A percentile compares a stretch with the other conserved stretches of the same genome.
Conservation (phyloP, 768 basidiomycete species). For the Leucocoprinus sp. region DNA sequence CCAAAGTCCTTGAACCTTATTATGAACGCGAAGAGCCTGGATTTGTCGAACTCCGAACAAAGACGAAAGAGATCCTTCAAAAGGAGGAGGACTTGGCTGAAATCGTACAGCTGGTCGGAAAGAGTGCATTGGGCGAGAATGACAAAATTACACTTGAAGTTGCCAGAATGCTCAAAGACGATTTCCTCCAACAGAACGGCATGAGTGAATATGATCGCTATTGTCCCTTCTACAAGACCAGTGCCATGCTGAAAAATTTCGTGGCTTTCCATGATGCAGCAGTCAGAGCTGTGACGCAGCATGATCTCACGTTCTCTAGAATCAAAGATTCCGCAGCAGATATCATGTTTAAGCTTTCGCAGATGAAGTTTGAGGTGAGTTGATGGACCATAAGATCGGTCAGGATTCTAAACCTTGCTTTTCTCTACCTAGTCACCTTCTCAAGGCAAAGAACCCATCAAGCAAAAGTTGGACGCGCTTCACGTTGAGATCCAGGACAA, state of each 20-base stretch:
- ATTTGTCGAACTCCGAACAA: slow-evolving; percentile 89
- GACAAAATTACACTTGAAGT: slow-evolving; percentile 99
- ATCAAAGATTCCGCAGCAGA: slow-evolving; percentile 84
- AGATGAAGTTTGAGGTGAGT: slow-evolving; percentile 96
- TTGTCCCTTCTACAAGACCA: slow-evolving; percentile 99
- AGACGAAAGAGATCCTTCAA: slow-evolving; percentile 94
- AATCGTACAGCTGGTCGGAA: slow-evolving; percentile 99
- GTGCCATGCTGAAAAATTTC: slow-evolving; percentile 90
- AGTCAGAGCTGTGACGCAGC: slow-evolving; percentile 73
- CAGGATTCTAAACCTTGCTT: background rate
- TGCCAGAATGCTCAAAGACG: slow-evolving; percentile 94
- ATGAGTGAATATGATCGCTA: slow-evolving; percentile 97
- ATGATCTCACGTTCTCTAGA: slow-evolving; percentile 76
- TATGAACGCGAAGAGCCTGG: slow-evolving; percentile 89
- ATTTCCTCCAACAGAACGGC: slow-evolving; percentile 97
- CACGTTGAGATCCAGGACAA: slow-evolving; percentile 87
- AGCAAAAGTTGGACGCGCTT: slow-evolving; percentile 72
- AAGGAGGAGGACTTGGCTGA: slow-evolving; percentile 98
- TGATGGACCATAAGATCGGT: background rate
- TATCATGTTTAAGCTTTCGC: slow-evolving; percentile 93
- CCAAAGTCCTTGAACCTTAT: slow-evolving; percentile 85
- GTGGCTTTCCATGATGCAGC: slow-evolving; percentile 93
- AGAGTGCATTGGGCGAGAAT: slow-evolving; percentile 91
- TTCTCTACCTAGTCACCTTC: slow-evolving; percentile 64
- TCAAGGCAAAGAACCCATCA: slow-evolving; percentile 78